A percentile compares a stretch with the other conserved stretches of the same genome.
phyloP scores from a whole-genome alignment of 768 basidiomycete species.

The Agrocybe pediades region DNA sequence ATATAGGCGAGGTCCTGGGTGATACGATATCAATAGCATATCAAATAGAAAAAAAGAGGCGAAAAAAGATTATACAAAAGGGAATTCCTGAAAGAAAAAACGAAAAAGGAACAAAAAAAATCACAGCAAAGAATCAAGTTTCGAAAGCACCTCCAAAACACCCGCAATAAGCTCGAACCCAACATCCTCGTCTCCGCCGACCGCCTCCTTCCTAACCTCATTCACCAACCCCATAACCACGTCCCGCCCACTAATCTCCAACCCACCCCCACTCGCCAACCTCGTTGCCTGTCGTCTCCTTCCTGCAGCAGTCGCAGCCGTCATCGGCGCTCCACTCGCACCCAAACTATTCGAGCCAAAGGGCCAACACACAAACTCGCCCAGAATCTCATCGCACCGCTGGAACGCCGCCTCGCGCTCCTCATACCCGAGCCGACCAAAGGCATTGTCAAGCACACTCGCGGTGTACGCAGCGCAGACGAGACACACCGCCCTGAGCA shows the following conservation, averaged over 20 bases:
- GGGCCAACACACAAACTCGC: constrained; percentile 91
- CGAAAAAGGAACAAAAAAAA: background rate
- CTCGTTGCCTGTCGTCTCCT: constrained; percentile 40
- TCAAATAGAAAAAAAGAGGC: background rate
- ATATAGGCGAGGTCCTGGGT: too few species aligned
- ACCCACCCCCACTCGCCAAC: constrained; percentile 56
- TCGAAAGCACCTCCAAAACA: constrained; percentile 89
- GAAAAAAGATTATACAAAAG: background rate
- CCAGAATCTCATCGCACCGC: constrained; percentile 91
- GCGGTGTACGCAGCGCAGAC: constrained; percentile 94
- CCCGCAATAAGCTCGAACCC: constrained; percentile 91
- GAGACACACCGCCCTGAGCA: constrained; percentile 78
- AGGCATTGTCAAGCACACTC: constrained; percentile 93
- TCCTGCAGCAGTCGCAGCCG: constrained; percentile 29
- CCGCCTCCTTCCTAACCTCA: constrained; percentile 74
- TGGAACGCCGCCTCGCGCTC: constrained; percentile 92
- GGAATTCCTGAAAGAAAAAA: background rate
- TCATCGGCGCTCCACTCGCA: constrained; percentile 29
- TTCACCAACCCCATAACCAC: constrained; percentile 72
- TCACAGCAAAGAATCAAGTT: constrained; percentile 84
- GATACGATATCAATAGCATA: too few species aligned
- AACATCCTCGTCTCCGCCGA: constrained; percentile 71
- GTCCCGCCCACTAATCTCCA: constrained; percentile 54
- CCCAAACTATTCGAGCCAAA: constrained; percentile 50
- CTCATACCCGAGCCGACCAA: constrained; percentile 87